Evolutionary conservation across 148 eudicot genomes (phyloP), one percentile per base, ranked within the genome.

Genomic region (Arctostaphylos glauca): DNA sequence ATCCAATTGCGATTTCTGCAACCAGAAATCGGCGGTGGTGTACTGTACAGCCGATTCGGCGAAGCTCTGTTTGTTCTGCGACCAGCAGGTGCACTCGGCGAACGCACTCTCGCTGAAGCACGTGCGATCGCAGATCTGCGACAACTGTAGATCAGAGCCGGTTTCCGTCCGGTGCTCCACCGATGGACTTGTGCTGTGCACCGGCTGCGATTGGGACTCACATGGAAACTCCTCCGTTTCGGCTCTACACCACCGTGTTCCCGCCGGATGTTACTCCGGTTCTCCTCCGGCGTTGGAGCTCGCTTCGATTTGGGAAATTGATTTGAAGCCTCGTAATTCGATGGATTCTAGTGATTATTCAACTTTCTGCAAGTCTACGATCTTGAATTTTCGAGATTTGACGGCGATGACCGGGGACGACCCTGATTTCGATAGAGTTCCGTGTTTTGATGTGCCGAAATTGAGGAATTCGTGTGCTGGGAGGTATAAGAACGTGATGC

Each of bases 1-100:
- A 9, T 48, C 55, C 0, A 60, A 72, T 5, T 95, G 98, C 84
- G 98, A 95, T 46, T 92, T 78, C 84, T 95, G 98, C 89, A 88
- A 88, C 70, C 76, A 84, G 9, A 79, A 89, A 38, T 8, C 75
- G 1, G 94, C 94, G 0, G 85, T 90, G 1, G 15, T 95, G n/a
- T 95, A 88, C 86, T 95, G 98, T 87, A 85, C 87, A 14, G 97
- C 97, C 4, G 98, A 95, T 88, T 81, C 84, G 1, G 98, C 98
- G 0, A 92, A 86, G 87, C 95, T 95, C 2, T 95, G 98, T 41
- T 21, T 93, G 25, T 31, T 67, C 10, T 95, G 98, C 81, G 98
- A 95, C 87, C 90, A 88, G 10, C 92, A 89, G 54, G 98, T 95
- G 2, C 98, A 95, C 92, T 87, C 95, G 1, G 98, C 98, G 31